phyloP scores from a whole-genome alignment of 1,284 basidiomycete genomes.

The Apiotrichum porosum region DNA sequence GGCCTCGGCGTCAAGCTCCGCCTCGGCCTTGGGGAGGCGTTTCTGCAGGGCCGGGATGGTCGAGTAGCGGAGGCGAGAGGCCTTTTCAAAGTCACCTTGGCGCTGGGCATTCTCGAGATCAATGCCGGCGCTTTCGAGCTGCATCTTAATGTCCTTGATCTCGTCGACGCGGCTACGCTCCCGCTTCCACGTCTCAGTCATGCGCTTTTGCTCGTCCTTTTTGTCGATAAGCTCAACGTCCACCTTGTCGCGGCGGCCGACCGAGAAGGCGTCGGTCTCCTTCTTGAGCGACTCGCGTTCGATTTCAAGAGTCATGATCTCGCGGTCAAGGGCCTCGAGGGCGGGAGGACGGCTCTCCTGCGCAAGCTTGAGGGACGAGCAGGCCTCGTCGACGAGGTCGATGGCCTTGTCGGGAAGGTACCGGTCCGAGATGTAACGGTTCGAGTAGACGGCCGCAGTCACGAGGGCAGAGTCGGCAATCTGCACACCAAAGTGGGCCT shows the following conservation, averaged over 20 bases:
- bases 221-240: slow-evolving; percentile 58
- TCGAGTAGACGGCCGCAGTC: slow-evolving; percentile 72
- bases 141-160: slow-evolving; percentile 69
- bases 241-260: slow-evolving; percentile 64
- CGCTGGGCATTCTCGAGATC: slow-evolving; percentile 84
- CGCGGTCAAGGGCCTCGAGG: slow-evolving; percentile 74
- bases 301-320: slow-evolving; percentile 81
- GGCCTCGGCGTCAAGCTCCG: slow-evolving; percentile 58
- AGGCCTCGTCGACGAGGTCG: slow-evolving; percentile 79
- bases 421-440: slow-evolving; percentile 78
- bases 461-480: slow-evolving; percentile 83
- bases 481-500: slow-evolving; percentile 84
- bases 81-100: slow-evolving; percentile 73
- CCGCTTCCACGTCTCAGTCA: slow-evolving; percentile 68
- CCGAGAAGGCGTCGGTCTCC: slow-evolving; percentile 75
- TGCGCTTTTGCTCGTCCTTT: slow-evolving; percentile 59
- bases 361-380: slow-evolving; percentile 77
- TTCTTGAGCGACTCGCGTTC: slow-evolving; percentile 86
- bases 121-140: slow-evolving; percentile 76
- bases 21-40: slow-evolving; percentile 59
- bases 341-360: slow-evolving; percentile 87
- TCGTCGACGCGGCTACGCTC: slow-evolving; percentile 71
- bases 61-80: slow-evolving; percentile 73
- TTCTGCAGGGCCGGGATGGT: slow-evolving; percentile 75
- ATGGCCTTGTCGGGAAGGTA: slow-evolving; percentile 87